Base-by-base conservation (phyloP, 1,284 basidiomycete species). In the Rhodotorula sp. region DNA sequence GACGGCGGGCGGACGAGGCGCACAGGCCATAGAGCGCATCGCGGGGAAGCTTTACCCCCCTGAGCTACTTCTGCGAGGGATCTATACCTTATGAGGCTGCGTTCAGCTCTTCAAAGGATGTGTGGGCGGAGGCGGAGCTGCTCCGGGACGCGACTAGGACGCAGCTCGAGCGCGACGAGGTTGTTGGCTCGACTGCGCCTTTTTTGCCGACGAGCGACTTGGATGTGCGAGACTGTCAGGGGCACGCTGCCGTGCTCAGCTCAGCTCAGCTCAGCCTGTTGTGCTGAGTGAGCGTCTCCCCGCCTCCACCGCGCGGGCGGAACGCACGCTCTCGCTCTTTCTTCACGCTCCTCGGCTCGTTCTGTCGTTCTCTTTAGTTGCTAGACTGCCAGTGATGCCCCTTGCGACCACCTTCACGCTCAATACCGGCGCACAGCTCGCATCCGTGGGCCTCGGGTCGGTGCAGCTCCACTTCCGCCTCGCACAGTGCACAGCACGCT, bases 361-460 rank as follows among this genome's bases (percentile, higher is more conserved):
- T 27, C 56, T 13, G 19, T 58, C 37, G 8, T 29, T 6, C 37
- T 21, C 13, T 7, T 19, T n/a, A 8, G 21, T 2, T 6, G 56
- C 39, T 19, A 9, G 9, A 13, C 39, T 15, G 13, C 2, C 37
- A 17, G 13, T 27, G 12, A 39, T 58, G 53, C 17, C 53, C 22
- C 17, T 41, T 7, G 1, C 29, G 12, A 12, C 44, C 1, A 29
- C 32, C 12, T 60, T 60, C 50, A 36, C 29, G 12, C 66, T 67
- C 59, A 61, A 55, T 34, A 61, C 58, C 5, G 59, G 66, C 51
- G 29, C 25, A 1, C 15, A 29, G 27, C 44, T 67, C 41, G 59
- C 59, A 1, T 32, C 51, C 44, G 48, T 67, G 29, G 51, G 57
- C n/a, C 36, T 60, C 32, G 62, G 50, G 61, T 41, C 25, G 48